Base-by-base conservation (phyloP, 2,329 filamentous ascomycete species). In the Zymoseptoria crescenta region DNA sequence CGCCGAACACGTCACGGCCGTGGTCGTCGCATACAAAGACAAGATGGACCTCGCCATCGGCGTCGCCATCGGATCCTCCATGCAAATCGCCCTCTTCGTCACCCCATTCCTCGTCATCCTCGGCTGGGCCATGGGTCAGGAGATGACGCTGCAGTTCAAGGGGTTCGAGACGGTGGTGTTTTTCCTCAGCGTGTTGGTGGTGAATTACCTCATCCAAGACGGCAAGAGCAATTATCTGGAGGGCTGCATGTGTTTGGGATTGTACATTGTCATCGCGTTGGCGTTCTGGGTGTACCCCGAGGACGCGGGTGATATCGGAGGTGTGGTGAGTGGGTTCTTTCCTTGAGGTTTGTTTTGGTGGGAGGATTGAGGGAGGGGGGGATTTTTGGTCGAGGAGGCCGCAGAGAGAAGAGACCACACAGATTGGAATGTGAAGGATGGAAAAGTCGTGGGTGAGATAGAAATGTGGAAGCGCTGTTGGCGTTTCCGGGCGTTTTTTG, bases 221-320 rank as follows among this genome's bases (percentile, higher is more conserved):
- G 90, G 90, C 9, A 83, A 91, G 72, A 91, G 87, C 72, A 95
- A 95, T 71, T 95, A 94, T 68, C 82, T 95, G 10, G 90, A 95
- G 75, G 90, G 90, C 13, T 86, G 86, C 57, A 80, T 80, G 78
- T 80, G 78, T 63, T 67, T 81, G 49, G 78, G 77, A 66, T 78
- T 75, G 62, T 85, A 85, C 67, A 75, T 79, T 59, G 84, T 85
- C 59, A 84, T 85, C 59, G 82, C 80, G 2, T 72, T 84, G 48
- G 82, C 82, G 4, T 85, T 85, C 69, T 80, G 80, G 69, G 81
- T 85, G 55, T 84, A 84, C 68, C 82, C 82, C 1, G 65, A 66
- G 30, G 61, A 66, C 56, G 60, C 64, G 10, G 61, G 61, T 28
- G 64, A 64, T 52, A 63, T 65, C 50, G 58, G 59, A 30, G 50